These are phyloP conservation scores for Sarocladiaceae sp. DNA, from an alignment of 2,329 filamentous ascomycete genomes.

Conservation along the genomic window DNA sequence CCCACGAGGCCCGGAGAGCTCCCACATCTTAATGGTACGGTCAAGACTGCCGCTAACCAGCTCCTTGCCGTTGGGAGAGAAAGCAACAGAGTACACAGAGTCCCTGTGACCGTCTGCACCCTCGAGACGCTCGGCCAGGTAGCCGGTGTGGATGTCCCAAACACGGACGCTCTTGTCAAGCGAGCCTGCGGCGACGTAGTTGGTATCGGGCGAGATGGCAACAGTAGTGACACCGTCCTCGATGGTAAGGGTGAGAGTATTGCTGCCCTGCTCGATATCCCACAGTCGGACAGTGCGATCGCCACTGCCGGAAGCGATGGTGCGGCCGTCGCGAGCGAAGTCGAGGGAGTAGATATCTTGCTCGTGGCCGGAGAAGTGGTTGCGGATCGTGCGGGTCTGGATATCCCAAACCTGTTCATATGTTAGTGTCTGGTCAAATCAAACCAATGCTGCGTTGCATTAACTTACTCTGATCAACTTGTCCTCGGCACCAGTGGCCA, in stretches of 20 bases:
- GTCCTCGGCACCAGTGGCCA: conserved; percentile 95
- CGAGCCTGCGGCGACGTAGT: conserved; percentile 90
- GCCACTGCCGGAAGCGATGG: conserved; percentile 92
- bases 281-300: conserved; percentile 93
- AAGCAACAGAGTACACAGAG: conserved; percentile 93
- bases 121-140: conserved; percentile 85
- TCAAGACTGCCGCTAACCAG: conserved; percentile 93
- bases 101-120: conserved; percentile 94
- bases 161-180: conserved; percentile 97
- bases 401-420: conserved; percentile 86
- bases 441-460: neutral
- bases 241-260: conserved; percentile 81
- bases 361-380: conserved; percentile 94
- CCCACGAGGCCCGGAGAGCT: conserved; percentile 69
- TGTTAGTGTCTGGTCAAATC: neutral
- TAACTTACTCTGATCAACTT: conserved; percentile 84
- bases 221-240: conserved; percentile 98
- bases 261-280: conserved; percentile 84
- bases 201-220: conserved; percentile 92
- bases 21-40: conserved; percentile 99
- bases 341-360: conserved; percentile 98
- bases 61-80: conserved; percentile 88
- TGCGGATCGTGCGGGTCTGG: conserved; percentile 72
- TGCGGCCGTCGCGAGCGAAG: conserved; percentile 87
- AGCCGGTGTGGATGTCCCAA: conserved; percentile 86